phyloP scores from a whole-genome alignment of 805 yeast species.

The Starmerella asiatica region DNA sequence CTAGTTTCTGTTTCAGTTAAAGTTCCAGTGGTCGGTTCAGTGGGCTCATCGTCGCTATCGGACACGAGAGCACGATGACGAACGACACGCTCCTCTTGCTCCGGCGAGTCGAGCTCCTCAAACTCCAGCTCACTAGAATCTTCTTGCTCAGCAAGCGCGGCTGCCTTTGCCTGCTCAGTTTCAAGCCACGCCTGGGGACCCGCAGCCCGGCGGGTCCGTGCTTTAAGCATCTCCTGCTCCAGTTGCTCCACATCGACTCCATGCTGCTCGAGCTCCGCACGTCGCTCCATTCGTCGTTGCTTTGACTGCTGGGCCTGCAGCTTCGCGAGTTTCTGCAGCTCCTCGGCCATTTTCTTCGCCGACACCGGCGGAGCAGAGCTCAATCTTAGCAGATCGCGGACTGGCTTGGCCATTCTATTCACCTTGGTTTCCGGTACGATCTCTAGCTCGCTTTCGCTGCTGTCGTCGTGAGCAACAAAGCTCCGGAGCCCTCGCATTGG shows the following conservation, averaged over 20 bases:
- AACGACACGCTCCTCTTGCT: neutral
- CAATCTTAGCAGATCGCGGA: slow-evolving; percentile 14
- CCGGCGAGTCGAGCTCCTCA: slow-evolving; percentile 2
- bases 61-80: slow-evolving; percentile 1
- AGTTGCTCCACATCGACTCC: slow-evolving; percentile 15
- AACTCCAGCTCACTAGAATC: slow-evolving; percentile 7
- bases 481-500: slow-evolving; percentile 12
- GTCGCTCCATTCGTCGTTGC: slow-evolving; percentile 3
- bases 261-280: slow-evolving; percentile 7
- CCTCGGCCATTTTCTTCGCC: slow-evolving; percentile 6
- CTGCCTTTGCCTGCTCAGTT: slow-evolving; percentile 14
- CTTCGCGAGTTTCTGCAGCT: slow-evolving; percentile 5
- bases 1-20: neutral
- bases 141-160: slow-evolving; percentile 3
- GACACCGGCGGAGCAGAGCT: slow-evolving; percentile 3
- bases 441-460: slow-evolving; percentile 18
- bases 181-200: slow-evolving; percentile 12
- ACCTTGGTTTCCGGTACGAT: slow-evolving; percentile 17
- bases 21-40: slow-evolving; percentile 5
- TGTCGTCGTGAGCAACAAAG: slow-evolving; percentile 8
- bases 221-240: slow-evolving; percentile 3
- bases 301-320: slow-evolving; percentile 12
- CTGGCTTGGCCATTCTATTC: slow-evolving; percentile 11
- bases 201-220: slow-evolving; percentile 7
- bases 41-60: slow-evolving; percentile 5